phyloP scores from a whole-genome alignment of 306 rosid genomes.

The Cicer bijugum region DNA sequence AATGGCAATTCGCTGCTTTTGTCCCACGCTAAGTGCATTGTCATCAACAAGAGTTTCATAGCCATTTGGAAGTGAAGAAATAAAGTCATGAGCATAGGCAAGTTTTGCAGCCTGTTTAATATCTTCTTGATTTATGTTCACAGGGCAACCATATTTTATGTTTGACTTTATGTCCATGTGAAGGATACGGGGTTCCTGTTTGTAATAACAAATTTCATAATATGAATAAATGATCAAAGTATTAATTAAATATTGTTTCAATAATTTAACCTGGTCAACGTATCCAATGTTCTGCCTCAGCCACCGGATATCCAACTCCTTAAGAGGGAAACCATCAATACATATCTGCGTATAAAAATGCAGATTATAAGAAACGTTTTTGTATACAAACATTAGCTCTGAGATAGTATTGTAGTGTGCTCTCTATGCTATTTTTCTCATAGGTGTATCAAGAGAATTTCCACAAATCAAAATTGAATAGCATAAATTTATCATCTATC shows the following conservation, averaged over 20 bases:
- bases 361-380: background rate
- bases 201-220: constrained; percentile 24
- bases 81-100: constrained; percentile 85
- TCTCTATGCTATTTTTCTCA: background rate
- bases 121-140: constrained; percentile 51
- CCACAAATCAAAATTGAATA: background rate
- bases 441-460: constrained; percentile 7
- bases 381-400: background rate
- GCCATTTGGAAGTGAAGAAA: constrained; percentile 74
- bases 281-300: constrained; percentile 84
- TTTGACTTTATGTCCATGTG: constrained; percentile 82
- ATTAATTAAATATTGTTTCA: constrained; percentile 39
- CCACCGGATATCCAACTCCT: constrained; percentile 79
- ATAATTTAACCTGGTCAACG: constrained; percentile 72
- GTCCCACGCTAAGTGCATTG: constrained; percentile 84
- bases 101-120: constrained; percentile 81
- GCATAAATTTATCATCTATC: background rate
- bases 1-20: constrained; percentile 90
- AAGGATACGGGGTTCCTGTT: constrained; percentile 83
- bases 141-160: constrained; percentile 73
- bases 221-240: background rate
- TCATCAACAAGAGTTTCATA: constrained; percentile 85
- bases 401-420: background rate
- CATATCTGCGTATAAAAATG: constrained; percentile 61
- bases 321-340: constrained; percentile 73